Evolutionary conservation across 129 eudicot species (phyloP).

Genomic region (Chrysanthemum makinoi): DNA sequence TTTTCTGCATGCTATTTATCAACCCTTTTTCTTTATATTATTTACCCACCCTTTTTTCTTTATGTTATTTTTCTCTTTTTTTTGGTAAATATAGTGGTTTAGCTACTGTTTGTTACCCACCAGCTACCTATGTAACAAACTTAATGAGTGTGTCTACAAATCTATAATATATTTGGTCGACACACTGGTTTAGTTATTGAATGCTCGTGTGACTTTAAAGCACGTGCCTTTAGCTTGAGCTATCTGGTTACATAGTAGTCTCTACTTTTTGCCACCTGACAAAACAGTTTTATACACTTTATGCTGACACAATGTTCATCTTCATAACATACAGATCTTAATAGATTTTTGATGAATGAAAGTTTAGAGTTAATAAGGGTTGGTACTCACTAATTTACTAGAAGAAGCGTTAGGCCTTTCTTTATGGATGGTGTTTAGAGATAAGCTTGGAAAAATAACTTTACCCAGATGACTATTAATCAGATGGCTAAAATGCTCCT

Average conservation of each 20-base stretch:
- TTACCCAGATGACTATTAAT: background rate
- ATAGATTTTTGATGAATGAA: background rate
- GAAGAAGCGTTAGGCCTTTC: background rate
- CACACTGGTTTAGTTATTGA: conserved; percentile 1
- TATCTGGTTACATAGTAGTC: background rate
- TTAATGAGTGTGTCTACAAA: too few species aligned
- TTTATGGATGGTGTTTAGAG: background rate
- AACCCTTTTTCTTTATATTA: background rate
- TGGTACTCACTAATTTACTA: background rate
- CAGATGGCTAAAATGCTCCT: background rate
- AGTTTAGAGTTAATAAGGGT: conserved; percentile 10
- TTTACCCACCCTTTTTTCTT: background rate
- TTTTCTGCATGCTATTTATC: too few species aligned
- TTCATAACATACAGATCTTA: background rate
- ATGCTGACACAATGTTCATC: background rate
- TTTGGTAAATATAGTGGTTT: background rate
- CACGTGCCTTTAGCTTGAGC: background rate
- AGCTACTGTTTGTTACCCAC: background rate
- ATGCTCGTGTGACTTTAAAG: background rate
- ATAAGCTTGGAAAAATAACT: background rate
- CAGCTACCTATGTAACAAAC: background rate
- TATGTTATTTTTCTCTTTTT: background rate
- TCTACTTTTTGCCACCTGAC: background rate
- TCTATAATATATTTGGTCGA: conserved; percentile 5
- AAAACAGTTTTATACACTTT: conserved; percentile 1